A percentile compares a stretch with the other conserved stretches of the same genome.
These are phyloP conservation scores for Aspergillus olivimuriae DNA, from an alignment of 495 filamentous ascomycete genomes.

Conservation along the genomic window DNA sequence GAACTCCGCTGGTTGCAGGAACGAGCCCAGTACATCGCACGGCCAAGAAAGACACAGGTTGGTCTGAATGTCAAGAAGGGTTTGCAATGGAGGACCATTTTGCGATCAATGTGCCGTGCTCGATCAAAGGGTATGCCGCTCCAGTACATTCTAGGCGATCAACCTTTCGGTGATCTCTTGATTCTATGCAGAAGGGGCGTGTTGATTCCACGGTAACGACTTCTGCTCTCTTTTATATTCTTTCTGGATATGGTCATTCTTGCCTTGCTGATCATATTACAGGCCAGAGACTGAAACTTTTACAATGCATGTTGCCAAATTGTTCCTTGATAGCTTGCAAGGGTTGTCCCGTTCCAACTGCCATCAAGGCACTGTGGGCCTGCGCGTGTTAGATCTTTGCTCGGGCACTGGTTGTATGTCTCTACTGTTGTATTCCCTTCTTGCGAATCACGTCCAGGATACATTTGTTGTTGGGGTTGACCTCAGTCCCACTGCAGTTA, in stretches of 20 bases:
- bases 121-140: constrained; percentile 66
- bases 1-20: constrained; percentile 86
- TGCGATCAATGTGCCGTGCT: constrained; percentile 46
- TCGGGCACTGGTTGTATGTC: constrained; percentile 89
- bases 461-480: constrained; percentile 36
- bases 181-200: constrained; percentile 72
- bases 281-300: constrained; percentile 69
- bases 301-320: constrained; percentile 47
- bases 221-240: neutral
- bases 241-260: neutral
- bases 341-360: neutral
- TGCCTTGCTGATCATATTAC: neutral
- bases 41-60: constrained; percentile 1
- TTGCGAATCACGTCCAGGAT: constrained; percentile 28
- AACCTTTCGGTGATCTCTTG: constrained; percentile 80
- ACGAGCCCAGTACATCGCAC: constrained; percentile 39
- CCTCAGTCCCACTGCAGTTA: constrained; percentile 45
- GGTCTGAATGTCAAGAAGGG: too few relatives aligned
- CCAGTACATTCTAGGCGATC: constrained; percentile 84
- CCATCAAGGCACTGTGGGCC: too few relatives aligned
- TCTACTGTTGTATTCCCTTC: constrained; percentile 57
- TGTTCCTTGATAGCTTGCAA: constrained; percentile 25
- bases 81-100: constrained; percentile 22
- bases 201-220: constrained; percentile 68
- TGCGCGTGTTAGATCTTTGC: constrained; percentile 78